Evolutionary conservation across 2,329 filamentous ascomycete genomes (phyloP), one percentile per base, ranked within the genome.

Genomic region (Apiospora rasikravindrae): DNA sequence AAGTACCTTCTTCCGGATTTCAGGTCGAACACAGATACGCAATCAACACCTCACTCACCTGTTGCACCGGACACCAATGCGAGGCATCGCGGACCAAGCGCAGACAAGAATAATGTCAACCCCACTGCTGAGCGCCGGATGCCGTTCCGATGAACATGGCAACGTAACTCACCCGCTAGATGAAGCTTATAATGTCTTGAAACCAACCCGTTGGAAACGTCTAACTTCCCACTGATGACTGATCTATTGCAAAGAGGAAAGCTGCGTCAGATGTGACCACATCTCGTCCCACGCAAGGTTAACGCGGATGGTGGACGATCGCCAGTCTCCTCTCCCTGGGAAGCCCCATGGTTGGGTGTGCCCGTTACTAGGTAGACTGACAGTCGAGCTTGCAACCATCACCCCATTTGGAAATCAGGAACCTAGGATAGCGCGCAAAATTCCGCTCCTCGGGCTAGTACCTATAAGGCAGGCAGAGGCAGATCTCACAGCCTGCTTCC

Each of bases 241-340:
- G 29, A 61, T 22, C 37, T 53, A 11, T n/a, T 2, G 16, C 19
- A 10, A 37, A 22, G 19, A 61, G 29, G 26, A 29, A 8, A 10
- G 14, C 37, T 61, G 53, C 53, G 53, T 37, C 53, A 61, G 37
- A 16, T 7, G 26, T 61, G 16, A 61, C 29, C 29, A 61, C 6
- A 22, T 37, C 29, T 61, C 53, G 29, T 61, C 26, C 37, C 26
- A 61, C 53, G 53, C 37, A 61, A 61, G 53, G 53, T 61, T 61
- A n/a, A 19, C 26, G 26, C 24, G 26, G 14, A 33, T 33, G 53
- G 22, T 26, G 33, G 29, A 16, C 14, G 51, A 57, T 57, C 51
- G 26, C n/a, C 49, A 13, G 16, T 19, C 16, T 4, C 6, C 44
- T 37, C 33, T 37, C 33, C 33, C 33, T 37, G 33, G 33, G 33